Base-by-base conservation (phyloP, 208 protist genomes). In the Wallacemonas sp. region DNA sequence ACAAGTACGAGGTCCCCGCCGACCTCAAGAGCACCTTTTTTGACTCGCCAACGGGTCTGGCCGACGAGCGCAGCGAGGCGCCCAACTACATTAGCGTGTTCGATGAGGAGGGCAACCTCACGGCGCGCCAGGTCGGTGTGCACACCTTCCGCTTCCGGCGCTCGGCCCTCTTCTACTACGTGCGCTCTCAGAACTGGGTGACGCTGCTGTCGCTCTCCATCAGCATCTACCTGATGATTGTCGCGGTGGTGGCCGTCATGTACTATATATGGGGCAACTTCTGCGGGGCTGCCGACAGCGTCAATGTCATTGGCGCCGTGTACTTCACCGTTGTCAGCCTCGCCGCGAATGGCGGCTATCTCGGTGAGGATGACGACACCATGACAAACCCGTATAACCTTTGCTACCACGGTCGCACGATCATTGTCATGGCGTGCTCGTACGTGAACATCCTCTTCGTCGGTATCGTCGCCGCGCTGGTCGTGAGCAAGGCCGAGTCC, bases 371-470 rank as follows among this genome's bases (percentile, higher is more conserved):
- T 49, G 59, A 18, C 10, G 68, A 74, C 16, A 84, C 77, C 14
- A 93, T 95, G 86, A 63, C 73, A 0, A 68, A 89, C 46, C 77
- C 89, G 3, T 65, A 44, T 0, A 62, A 88, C 74, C 0, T 79
- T 11, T 95, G 89, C 78, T 95, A 90, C 69, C 57, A 69, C 16
- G 86, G 86, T 14, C 84, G 89, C 46, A 91, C 86, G 2, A 2
- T 82, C 1, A 73, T 93, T 57, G 89, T 95, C 16, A 92, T 89
- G 84, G 33, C 81, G 31, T 83, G 84, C 59, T 89, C 81, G 25
- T 95, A 89, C 65, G 69, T 80, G 39, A 93, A 93, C 57, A 95
- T 95, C 39, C 61, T 95, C 62, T 91, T 95, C 39, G 89, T 92
- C 57, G 89, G 86, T 20, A 69, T 95, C 22, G 85, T 95, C 31